Conservation (phyloP, 208 protist genomes). For the Angomonas deanei region DNA sequence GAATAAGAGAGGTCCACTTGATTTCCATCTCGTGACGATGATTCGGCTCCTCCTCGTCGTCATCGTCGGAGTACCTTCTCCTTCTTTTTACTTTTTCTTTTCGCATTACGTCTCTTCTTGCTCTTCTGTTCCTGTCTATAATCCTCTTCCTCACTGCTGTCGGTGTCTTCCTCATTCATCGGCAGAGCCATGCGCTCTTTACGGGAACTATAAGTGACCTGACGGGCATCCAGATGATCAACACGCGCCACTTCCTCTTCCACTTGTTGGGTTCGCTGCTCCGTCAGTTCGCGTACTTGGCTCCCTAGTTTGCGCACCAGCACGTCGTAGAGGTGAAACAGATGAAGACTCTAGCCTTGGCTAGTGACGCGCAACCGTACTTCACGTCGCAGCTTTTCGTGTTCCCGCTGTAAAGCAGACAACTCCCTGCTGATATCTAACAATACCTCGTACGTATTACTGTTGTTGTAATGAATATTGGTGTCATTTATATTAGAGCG, state of each 20-base stretch:
- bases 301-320: constrained; percentile 18
- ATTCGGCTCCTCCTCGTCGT: constrained; percentile 1
- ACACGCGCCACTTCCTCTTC: not conserved
- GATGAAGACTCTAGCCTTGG: constrained; percentile 43
- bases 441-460: too few relatives aligned
- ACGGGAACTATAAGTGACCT: too few relatives aligned
- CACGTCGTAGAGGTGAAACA: constrained; percentile 67
- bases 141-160: not conserved
- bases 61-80: too few relatives aligned
- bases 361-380: constrained; percentile 72
- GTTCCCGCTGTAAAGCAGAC: constrained; percentile 25
- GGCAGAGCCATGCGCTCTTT: not conserved
- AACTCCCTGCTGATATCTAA: constrained; percentile 1
- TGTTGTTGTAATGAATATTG: too few relatives aligned
- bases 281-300: not conserved
- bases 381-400: constrained; percentile 59
- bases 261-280: not conserved
- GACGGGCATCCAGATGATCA: too few relatives aligned
- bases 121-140: not conserved
- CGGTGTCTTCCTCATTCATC: not conserved
- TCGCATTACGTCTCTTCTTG: constrained; percentile 2
- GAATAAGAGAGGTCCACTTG: too few relatives aligned
- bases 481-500: too few relatives aligned
- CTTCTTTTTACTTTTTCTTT: too few relatives aligned
- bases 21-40: too few relatives aligned